Base-by-base conservation (phyloP, 257 asterid genomes). In the Solanum pimpinellifolium region DNA sequence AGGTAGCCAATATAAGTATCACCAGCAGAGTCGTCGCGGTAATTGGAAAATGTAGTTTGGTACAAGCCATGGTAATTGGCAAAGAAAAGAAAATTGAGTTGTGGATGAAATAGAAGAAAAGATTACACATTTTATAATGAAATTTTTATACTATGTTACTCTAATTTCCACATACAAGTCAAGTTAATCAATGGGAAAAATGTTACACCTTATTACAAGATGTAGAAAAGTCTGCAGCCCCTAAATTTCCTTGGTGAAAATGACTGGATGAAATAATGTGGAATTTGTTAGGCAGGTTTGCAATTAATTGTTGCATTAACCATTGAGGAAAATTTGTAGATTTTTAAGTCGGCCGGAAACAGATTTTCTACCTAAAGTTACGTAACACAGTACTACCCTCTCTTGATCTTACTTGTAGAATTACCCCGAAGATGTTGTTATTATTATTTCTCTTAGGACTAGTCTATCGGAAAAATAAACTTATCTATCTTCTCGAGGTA, bases 141-240 rank as follows among this genome's bases (percentile, higher is more conserved):
- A 44, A 44, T 11, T 41, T 20, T 11, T 23, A 41, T 18, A 41
- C 84, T 44, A 14, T 44, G 39, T 77, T 25, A 44, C 39, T 77
- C 5, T 16, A 44, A 25, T 77, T 77, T 77, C 65, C 25, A 77
- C 84, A 44, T 1, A 2, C 4, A 77, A 77, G 39, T 77, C 62
- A 77, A 77, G 25, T 44, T 35, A 1, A 77, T 77, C 41, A 23
- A 77, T 44, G 84, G 65, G 9, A 77, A 77, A 14, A 75, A 41
- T 75, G 83, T 8, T 75, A 23, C 35, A 12, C 11, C 35, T 21
- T 75, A 15, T 62, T 39, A 73, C 10, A 35, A 73, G 49, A 3
- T 39, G 83, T 56, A 75, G 56, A 75, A n/a, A 62, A 77, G 84
- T 77, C 84, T 25, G 84, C 84, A 77, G 23, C n/a, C 25, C 84